A percentile compares a stretch with the other conserved stretches of the same genome.
Conservation (phyloP, 2,329 filamentous ascomycete species). For the Trichoderma guizhouense region DNA sequence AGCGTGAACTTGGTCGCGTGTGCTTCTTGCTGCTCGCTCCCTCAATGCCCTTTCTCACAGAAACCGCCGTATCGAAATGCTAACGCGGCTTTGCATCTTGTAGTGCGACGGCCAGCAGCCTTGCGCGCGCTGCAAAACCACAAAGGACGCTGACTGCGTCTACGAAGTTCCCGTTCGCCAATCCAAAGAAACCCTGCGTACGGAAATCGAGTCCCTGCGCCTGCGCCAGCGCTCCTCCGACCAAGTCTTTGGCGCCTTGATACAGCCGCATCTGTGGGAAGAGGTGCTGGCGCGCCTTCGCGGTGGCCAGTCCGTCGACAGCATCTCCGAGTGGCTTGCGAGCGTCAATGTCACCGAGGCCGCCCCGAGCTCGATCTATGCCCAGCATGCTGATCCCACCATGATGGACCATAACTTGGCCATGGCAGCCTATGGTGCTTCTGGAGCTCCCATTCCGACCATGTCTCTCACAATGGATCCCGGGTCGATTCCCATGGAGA, state of each 20-base stretch:
- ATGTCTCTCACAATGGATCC: conserved; percentile 32
- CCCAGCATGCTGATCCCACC: conserved; percentile 16
- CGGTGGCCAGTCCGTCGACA: conserved; percentile 51
- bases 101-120: conserved; percentile 59
- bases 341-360: background rate
- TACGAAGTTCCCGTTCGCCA: conserved; percentile 63
- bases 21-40: background rate
- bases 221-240: conserved; percentile 54
- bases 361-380: background rate
- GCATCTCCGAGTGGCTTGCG: conserved; percentile 54
- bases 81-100: background rate
- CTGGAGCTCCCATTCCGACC: conserved; percentile 25
- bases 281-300: conserved; percentile 53
- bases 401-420: conserved; percentile 20
- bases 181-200: conserved; percentile 59
- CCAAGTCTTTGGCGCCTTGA: conserved; percentile 53
- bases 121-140: conserved; percentile 53
- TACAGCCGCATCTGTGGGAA: conserved; percentile 49
- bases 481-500: conserved; percentile 30
- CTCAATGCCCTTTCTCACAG: background rate
- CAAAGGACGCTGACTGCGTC: conserved; percentile 54
- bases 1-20: background rate
- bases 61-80: background rate
- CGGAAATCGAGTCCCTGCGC: conserved; percentile 57
- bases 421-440: conserved; percentile 29